Base-by-base conservation (phyloP, 2,329 filamentous ascomycete genomes). In the Phaeophleospora eucalypticola region DNA sequence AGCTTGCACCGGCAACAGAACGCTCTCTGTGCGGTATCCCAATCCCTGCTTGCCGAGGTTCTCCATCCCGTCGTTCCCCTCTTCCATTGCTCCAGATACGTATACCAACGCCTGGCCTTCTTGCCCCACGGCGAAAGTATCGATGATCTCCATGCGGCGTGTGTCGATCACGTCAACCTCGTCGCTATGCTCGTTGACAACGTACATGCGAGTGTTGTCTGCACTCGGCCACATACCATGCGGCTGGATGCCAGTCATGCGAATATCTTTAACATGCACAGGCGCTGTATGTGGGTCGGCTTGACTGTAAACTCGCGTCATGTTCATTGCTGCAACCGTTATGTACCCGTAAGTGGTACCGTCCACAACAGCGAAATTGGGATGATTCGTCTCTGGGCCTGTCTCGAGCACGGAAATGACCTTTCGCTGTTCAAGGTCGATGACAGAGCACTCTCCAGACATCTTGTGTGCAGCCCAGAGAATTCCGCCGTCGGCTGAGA, bases 391-490 rank as follows among this genome's bases (percentile, higher is more conserved):
- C 18, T 46, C 44, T 1, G 37, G 19, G 2, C 44, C 37, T 21
- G 44, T 41, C 9, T 41, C 27, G 9, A 41, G 44, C 6, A 46
- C 24, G 4, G 44, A 15, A 4, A 36, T 17, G 29, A 46, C 44
- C 29, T 27, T 41, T 4, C 32, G 4, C 7, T 17, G n/a, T 4
- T 24, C 33, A 4, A 42, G 15, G 17, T 48, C 39, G 18, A 48
- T 43, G 4, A 48, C 45, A 4, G 33, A 38, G 9, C 43, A 39
- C 24, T 38, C 19, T 18, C 45, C 45, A 21, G 33, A 32, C 32
- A 48, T 33, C 27, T 48, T 48, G 24, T 43, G 45, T 10, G 45
- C 45, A 8, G 45, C 39, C 45, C 45, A 43, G 3, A 48, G 18
- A 16, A 18, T 27, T 14, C 18, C 24, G 10, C 45, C 39, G 16